Evolutionary conservation across 1,284 basidiomycete species (phyloP).

Genomic region (Tilletia caries): DNA sequence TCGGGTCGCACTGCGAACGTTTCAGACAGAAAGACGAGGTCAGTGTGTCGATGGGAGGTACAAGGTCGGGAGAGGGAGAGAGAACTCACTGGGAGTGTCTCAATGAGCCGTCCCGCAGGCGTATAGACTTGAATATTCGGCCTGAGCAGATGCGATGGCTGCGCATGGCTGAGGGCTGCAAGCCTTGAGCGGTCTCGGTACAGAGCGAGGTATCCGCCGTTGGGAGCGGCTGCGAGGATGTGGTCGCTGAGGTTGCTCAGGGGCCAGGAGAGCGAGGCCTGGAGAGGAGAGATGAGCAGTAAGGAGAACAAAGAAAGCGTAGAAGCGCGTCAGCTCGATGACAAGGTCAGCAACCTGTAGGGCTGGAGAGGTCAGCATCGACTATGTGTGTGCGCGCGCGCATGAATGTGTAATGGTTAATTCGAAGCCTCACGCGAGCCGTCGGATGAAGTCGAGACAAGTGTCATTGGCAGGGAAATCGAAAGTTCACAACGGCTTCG

Average conservation of each 20-base stretch:
- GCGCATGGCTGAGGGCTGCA: constrained; percentile 67
- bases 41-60: constrained; percentile 47
- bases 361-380: too few relatives aligned
- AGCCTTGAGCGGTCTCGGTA: constrained; percentile 81
- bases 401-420: too few relatives aligned
- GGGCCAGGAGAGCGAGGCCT: constrained; percentile 71
- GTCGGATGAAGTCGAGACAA: too few relatives aligned
- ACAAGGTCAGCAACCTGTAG: too few relatives aligned
- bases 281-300: too few relatives aligned
- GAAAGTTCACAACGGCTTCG: background rate
- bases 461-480: too few relatives aligned
- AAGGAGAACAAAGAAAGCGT: too few relatives aligned
- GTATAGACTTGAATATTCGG: constrained; percentile 62
- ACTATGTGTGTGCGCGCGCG: too few relatives aligned
- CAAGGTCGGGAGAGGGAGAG: constrained; percentile 22
- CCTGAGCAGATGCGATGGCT: constrained; percentile 61
- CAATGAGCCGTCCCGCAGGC: constrained; percentile 56
- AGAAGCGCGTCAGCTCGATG: too few relatives aligned
- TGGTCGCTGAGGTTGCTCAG: constrained; percentile 76
- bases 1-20: constrained; percentile 76
- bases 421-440: too few relatives aligned
- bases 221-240: constrained; percentile 73
- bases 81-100: constrained; percentile 52
- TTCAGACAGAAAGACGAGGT: constrained; percentile 30
- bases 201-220: constrained; percentile 84